Conservation (phyloP, 148 eudicot genomes). For the Chenopodium formosanum region DNA sequence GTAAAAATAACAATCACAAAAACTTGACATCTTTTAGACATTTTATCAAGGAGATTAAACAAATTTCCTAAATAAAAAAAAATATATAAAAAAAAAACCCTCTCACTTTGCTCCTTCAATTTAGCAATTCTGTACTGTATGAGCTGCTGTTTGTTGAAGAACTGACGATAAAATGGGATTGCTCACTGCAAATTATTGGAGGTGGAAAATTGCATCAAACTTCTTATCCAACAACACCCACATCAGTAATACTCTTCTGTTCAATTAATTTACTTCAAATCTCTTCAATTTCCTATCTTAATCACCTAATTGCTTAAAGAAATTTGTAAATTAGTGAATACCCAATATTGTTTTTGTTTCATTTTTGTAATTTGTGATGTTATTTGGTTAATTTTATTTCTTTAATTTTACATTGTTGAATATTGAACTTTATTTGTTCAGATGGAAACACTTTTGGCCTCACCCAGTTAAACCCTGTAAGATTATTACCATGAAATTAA, state of each 20-base stretch:
- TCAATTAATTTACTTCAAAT: conserved; percentile 6
- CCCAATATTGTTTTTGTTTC: conserved; percentile 10
- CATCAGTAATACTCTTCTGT: conserved; percentile 13
- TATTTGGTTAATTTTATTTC: neutral
- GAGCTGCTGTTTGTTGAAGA: neutral
- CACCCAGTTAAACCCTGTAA: conserved; percentile 33
- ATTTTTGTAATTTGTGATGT: neutral
- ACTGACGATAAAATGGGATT: conserved; percentile 32
- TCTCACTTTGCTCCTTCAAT: neutral
- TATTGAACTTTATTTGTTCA: conserved; percentile 25
- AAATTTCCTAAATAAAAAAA: too few species aligned
- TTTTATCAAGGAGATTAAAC: too few species aligned
- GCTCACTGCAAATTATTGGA: conserved; percentile 33
- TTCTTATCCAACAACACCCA: conserved; percentile 20
- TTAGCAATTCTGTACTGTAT: neutral
- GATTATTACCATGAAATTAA: conserved; percentile 13
- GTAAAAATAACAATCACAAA: too few species aligned
- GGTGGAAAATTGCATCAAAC: conserved; percentile 4
- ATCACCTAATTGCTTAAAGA: neutral
- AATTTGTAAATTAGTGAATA: neutral
- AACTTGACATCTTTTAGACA: too few species aligned
- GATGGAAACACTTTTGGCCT: conserved; percentile 28
- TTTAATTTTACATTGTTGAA: conserved; percentile 20
- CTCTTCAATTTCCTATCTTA: neutral
- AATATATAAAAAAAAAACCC: too few species aligned